These are phyloP conservation scores for Globisporangium camurandrum DNA, from an alignment of 352 stramenopile genomes.

Conservation along the genomic window DNA sequence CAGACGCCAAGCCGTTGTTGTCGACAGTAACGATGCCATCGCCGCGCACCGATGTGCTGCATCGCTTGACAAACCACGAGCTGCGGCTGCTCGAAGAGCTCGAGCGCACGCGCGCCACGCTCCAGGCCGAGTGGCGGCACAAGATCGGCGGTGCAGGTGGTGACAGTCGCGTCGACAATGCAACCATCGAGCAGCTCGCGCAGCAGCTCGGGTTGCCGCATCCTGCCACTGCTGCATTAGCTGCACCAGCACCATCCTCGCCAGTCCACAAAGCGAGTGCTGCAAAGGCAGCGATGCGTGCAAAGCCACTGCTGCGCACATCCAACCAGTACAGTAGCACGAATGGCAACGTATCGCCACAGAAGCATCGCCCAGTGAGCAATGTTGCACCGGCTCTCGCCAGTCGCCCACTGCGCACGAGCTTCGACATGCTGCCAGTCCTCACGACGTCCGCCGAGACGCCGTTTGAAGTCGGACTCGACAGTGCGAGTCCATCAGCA, in stretches of 20 bases:
- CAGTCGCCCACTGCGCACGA: slow-evolving; percentile 16
- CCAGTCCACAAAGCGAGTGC: slow-evolving; percentile 12
- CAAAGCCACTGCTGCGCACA: slow-evolving; percentile 32
- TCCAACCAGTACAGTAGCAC: slow-evolving; percentile 24
- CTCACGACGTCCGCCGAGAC: slow-evolving; percentile 62
- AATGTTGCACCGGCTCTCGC: background rate
- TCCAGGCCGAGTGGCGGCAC: slow-evolving; percentile 60
- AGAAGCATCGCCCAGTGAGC: slow-evolving; percentile 36
- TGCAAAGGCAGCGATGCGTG: slow-evolving; percentile 33
- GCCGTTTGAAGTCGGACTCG: slow-evolving; percentile 62
- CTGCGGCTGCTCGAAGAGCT: slow-evolving; percentile 68
- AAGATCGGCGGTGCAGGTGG: slow-evolving; percentile 35
- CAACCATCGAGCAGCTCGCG: slow-evolving; percentile 30
- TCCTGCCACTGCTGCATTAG: background rate
- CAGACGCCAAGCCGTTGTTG: too few species aligned
- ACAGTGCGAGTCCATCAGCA: slow-evolving; percentile 12
- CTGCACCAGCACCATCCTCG: too few species aligned
- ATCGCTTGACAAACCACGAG: slow-evolving; percentile 72
- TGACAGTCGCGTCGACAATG: slow-evolving; percentile 27
- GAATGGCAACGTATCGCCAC: slow-evolving; percentile 17
- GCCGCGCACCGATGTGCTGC: slow-evolving; percentile 53
- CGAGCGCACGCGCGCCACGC: slow-evolving; percentile 57
- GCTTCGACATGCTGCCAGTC: slow-evolving; percentile 62
- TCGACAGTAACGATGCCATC: background rate
- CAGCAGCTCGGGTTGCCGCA: slow-evolving; percentile 26